These are phyloP conservation scores for Teunomyces aglyptinius DNA, from an alignment of 805 yeast genomes.

Conservation along the genomic window DNA sequence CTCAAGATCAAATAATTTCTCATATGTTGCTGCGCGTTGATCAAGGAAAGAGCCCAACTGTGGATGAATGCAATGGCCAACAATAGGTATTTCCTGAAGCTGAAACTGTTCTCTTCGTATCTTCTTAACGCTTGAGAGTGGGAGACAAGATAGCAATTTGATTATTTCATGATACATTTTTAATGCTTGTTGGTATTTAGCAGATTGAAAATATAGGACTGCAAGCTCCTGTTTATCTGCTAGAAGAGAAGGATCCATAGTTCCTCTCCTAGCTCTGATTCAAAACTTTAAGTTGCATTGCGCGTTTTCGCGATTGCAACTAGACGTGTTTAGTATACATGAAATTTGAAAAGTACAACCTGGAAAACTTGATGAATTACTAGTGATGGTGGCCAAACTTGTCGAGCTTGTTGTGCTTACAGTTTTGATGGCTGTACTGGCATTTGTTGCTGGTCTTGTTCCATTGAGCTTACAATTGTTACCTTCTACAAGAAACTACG, in stretches of 20 bases:
- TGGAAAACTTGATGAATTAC: background rate
- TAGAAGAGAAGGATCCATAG: conserved; percentile 21
- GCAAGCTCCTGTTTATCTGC: conserved; percentile 23
- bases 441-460: conserved; percentile 21
- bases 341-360: background rate
- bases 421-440: conserved; percentile 17
- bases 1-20: conserved; percentile 32
- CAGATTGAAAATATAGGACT: conserved; percentile 29
- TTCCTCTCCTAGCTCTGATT: background rate
- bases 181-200: conserved; percentile 28
- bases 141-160: conserved; percentile 13
- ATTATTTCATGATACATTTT: conserved; percentile 25
- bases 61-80: conserved; percentile 35
- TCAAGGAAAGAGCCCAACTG: conserved; percentile 37
- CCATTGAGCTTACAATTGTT: conserved; percentile 29
- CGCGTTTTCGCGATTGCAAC: conserved; percentile 2
- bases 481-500: conserved; percentile 26
- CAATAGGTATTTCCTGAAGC: conserved; percentile 23
- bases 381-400: background rate
- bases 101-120: conserved; percentile 18
- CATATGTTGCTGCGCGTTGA: conserved; percentile 49
- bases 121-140: conserved; percentile 7
- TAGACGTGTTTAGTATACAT: background rate
- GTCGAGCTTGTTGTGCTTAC: conserved; percentile 10
- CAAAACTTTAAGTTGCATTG: no score